phyloP scores from a whole-genome alignment of 2,329 filamentous ascomycete genomes.

The Chrysosporium keratinophilum region DNA sequence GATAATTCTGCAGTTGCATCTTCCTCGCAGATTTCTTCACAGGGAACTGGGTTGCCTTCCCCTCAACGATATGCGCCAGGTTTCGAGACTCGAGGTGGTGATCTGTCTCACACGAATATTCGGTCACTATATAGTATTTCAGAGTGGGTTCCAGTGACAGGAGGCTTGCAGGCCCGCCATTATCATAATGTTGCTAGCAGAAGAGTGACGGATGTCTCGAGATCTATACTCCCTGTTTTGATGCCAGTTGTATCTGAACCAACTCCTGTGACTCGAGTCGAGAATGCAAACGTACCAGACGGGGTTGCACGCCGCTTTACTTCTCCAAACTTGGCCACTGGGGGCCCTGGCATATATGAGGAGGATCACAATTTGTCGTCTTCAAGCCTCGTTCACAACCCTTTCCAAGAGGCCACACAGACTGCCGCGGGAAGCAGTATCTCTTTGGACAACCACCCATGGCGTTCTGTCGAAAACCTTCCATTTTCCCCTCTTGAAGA shows the following conservation, averaged over 20 bases:
- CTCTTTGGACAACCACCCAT: background rate
- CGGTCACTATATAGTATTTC: constrained; percentile 48
- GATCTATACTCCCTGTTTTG: constrained; percentile 17
- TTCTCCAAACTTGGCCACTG: background rate
- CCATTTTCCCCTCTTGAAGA: constrained; percentile 51
- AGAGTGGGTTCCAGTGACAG: constrained; percentile 48
- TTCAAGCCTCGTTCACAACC: constrained; percentile 10
- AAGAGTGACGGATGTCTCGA: constrained; percentile 40
- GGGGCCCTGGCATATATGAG: background rate
- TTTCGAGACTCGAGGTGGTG: constrained; percentile 26
- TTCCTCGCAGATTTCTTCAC: background rate
- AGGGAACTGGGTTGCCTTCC: constrained; percentile 13
- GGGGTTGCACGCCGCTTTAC: constrained; percentile 2
- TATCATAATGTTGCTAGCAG: constrained; percentile 56
- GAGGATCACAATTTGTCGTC: constrained; percentile 12
- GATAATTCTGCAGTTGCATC: constrained; percentile 6
- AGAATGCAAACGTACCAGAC: constrained; percentile 1
- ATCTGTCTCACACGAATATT: constrained; percentile 16
- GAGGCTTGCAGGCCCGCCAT: constrained; percentile 48
- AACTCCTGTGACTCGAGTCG: background rate
- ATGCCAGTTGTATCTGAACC: background rate
- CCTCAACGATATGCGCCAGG: constrained; percentile 40
- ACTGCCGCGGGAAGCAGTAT: background rate
- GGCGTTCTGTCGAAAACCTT: constrained; percentile 12
- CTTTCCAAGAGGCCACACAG: constrained; percentile 6